A percentile compares a stretch with the other conserved stretches of the same genome.
Conservation (phyloP, 306 rosid species). For the Cucurbita pepo region DNA sequence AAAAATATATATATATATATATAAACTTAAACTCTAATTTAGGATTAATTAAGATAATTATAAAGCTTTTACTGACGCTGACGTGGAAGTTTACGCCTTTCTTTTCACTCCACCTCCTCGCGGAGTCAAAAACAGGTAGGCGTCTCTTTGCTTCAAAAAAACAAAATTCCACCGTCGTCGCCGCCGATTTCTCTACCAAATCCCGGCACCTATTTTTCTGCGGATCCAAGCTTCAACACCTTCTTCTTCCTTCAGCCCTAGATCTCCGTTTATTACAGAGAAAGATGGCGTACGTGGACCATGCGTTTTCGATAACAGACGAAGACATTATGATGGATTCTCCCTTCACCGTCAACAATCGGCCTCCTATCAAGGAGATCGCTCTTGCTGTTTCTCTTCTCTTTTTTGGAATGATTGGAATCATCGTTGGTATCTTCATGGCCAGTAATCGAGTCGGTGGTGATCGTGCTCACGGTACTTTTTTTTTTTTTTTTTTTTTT, state of each 20-base stretch:
- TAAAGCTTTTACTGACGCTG: background rate
- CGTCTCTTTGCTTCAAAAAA: background rate
- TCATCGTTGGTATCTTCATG: conserved; percentile 68
- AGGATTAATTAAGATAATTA: no score
- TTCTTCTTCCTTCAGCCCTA: background rate
- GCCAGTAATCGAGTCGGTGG: conserved; percentile 80
- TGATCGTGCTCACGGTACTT: conserved; percentile 77
- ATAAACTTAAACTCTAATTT: no score
- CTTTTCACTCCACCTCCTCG: background rate
- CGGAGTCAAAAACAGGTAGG: background rate
- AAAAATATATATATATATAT: no score
- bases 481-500: background rate
- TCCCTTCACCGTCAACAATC: conserved; percentile 64
- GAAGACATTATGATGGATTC: conserved; percentile 85
- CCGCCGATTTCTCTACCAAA: background rate
- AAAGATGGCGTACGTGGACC: conserved; percentile 80
- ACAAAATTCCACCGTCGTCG: background rate
- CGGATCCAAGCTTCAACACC: background rate
- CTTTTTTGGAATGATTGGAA: conserved; percentile 61
- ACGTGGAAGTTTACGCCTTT: conserved; percentile 2
- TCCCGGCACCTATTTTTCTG: background rate
- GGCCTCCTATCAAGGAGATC: conserved; percentile 84
- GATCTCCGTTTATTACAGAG: background rate
- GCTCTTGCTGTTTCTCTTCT: conserved; percentile 85
- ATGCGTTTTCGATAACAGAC: conserved; percentile 86